Conservation (phyloP, 768 basidiomycete genomes). For the Phaeolepiota aurea region DNA sequence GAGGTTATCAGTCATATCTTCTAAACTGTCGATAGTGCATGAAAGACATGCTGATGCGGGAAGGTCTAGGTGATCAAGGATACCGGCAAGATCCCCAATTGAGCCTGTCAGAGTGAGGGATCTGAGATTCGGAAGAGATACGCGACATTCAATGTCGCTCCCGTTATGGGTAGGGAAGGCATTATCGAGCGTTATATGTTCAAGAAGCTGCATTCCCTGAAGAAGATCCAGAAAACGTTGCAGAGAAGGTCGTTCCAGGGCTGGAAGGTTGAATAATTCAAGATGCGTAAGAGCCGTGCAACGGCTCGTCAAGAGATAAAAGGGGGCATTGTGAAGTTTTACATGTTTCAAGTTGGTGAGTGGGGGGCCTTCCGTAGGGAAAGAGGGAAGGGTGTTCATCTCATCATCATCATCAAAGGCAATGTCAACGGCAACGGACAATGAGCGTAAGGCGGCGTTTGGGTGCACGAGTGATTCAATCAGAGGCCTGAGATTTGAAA, state of each 20-base stretch:
- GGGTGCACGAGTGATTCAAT: conserved; percentile 24
- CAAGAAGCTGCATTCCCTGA: conserved; percentile 20
- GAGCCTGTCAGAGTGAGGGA: conserved; percentile 23
- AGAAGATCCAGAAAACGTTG: conserved; percentile 24
- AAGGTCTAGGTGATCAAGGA: conserved; percentile 19
- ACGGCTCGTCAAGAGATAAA: conserved; percentile 26
- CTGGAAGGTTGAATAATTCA: conserved; percentile 26
- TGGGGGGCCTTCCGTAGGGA: conserved; percentile 18
- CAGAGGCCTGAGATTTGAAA: conserved; percentile 23
- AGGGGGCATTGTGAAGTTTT: conserved; percentile 26
- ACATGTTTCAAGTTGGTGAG: conserved; percentile 22
- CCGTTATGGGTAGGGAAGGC: conserved; percentile 20
- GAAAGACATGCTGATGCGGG: conserved; percentile 17
- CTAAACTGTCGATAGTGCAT: conserved; percentile 17
- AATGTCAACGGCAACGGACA: conserved; percentile 22
- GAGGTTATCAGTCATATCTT: conserved; percentile 17
- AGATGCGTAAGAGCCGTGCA: conserved; percentile 25
- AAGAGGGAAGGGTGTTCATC: conserved; percentile 11
- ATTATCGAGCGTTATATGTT: conserved; percentile 23
- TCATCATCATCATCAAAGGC: conserved; percentile 11
- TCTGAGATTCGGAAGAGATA: conserved; percentile 18
- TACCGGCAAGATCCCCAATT: conserved; percentile 18
- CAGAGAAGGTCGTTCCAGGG: conserved; percentile 24
- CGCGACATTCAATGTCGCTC: conserved; percentile 9
- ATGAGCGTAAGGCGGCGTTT: conserved; percentile 23